Evolutionary conservation across 164 flowering plant species (phyloP), one percentile per base, ranked within the genome.

Genomic region (Litsea cubeba): DNA sequence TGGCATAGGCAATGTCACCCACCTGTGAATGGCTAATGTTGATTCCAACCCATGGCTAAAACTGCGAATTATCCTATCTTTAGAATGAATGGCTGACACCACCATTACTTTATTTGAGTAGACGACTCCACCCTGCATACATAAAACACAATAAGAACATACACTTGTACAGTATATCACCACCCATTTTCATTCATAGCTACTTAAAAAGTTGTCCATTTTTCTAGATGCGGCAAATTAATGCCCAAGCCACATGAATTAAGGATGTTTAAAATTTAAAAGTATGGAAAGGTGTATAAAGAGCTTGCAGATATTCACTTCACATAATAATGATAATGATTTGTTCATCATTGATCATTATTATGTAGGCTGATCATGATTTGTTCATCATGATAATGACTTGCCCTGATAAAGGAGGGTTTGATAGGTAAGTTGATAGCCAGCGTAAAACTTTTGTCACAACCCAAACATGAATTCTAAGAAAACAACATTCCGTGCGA

Each of bases 101-200:
- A 89, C 70, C 23, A 87, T 72, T 28, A 89, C 89, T 80, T 84
- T 84, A 79, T 92, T 92, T 46, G 97, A 88, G 81, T 90, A 92
- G 62, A 90, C 91, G 71, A 92, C 51, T 72, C 97, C 97, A 75
- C 92, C 97, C 97, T 92, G 87, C 72, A 82, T 74, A 65, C 65
- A 71, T n/a, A 46, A 64, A 57, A 35, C 51, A 68, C 30, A 46
- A 58, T 63, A 35, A 49, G 58, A 46, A 25, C 28, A 64, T 50
- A 15, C 1, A 62, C 5, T 4, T n/a, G 68, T 23, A 46, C 30
- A 32, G 25, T n/a, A 70, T 12, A 51, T 51, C 26, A 22, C 22
- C 23, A 67, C 23, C 58, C 64, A 60, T 24, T 35, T 74, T 26
- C 25, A 65, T 32, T 67, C 60, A 14, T 15, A 54, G 5, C 20